phyloP scores from a whole-genome alignment of 2,329 filamentous ascomycete species.

The Uncinocarpus reesii region DNA sequence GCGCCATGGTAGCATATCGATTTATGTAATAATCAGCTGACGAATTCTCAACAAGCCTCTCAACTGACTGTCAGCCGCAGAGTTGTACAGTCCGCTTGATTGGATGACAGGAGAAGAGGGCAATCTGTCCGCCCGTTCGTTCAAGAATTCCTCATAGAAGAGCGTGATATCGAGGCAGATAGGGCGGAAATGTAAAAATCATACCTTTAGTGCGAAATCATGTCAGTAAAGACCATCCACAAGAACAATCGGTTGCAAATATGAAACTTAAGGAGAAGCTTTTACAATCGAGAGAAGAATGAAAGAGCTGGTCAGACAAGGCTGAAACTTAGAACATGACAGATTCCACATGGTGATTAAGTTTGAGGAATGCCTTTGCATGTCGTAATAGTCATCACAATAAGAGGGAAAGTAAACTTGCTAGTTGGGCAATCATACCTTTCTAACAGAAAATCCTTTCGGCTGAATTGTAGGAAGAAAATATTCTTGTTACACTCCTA shows the following conservation, averaged over 20 bases:
- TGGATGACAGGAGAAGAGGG: constrained; percentile 43
- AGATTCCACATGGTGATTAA: constrained; percentile 55
- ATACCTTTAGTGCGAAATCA: constrained; percentile 10
- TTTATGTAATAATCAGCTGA: constrained; percentile 44
- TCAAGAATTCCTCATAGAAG: constrained; percentile 51
- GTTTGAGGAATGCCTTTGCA: constrained; percentile 59
- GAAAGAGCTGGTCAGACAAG: constrained; percentile 49
- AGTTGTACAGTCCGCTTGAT: constrained; percentile 53
- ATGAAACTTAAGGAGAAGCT: too few relatives aligned
- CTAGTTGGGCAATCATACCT: constrained; percentile 31
- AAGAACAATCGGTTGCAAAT: too few relatives aligned
- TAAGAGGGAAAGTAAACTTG: constrained; percentile 23
- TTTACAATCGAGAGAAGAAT: constrained; percentile 11
- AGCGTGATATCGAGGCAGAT: constrained; percentile 12
- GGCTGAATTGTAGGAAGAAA: too few relatives aligned
- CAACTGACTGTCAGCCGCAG: constrained; percentile 45
- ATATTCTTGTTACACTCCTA: too few relatives aligned
- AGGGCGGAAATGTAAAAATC: constrained; percentile 8
- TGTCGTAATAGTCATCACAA: constrained; percentile 54
- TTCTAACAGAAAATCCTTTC: constrained; percentile 22
- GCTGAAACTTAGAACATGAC: constrained; percentile 56
- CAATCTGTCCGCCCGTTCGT: constrained; percentile 61
- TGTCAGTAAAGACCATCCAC: constrained; percentile 17
- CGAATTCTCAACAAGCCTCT: constrained; percentile 59
- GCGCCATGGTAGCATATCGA: constrained; percentile 4